Evolutionary conservation across 2,329 filamentous ascomycete species (phyloP).

Genomic region (Cladobotryum protrusum): DNA sequence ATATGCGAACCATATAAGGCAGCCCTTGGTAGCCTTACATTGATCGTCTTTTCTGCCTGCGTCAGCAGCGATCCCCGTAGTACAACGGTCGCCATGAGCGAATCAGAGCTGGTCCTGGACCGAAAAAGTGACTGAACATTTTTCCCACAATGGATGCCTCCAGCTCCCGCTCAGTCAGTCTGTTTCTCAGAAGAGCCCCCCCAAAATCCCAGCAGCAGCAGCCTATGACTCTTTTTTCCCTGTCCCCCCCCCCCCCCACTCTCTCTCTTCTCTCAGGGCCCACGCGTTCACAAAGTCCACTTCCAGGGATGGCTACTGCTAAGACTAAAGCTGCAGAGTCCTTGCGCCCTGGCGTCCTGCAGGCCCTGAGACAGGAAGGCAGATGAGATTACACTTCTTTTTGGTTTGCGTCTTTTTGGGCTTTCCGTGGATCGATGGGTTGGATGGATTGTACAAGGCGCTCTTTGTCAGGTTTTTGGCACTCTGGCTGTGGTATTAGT

Average conservation of each 20-base stretch:
- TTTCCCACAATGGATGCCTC: constrained; percentile 9
- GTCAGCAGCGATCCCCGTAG: constrained; percentile 22
- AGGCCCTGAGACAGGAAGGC: neutral
- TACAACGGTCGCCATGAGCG: constrained; percentile 26
- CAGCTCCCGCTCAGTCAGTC: too few relatives aligned
- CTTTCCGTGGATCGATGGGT: too few relatives aligned
- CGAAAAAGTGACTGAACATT: too few relatives aligned
- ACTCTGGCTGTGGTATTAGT: too few relatives aligned
- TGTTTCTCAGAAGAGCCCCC: too few relatives aligned
- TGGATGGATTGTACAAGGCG: too few relatives aligned
- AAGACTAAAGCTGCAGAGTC: neutral
- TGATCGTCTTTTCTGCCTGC: constrained; percentile 18
- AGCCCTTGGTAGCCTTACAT: constrained; percentile 6
- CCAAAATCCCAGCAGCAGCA: too few relatives aligned
- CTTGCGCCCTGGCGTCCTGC: neutral
- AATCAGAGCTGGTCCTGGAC: constrained; percentile 15
- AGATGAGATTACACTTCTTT: neutral
- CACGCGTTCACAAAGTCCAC: too few relatives aligned
- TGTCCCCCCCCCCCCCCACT: too few relatives aligned
- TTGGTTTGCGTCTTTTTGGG: neutral
- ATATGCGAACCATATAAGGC: constrained; percentile 13
- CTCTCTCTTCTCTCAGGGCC: too few relatives aligned
- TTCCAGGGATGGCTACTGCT: neutral
- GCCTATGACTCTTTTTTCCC: too few relatives aligned
- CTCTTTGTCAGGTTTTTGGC: too few relatives aligned